Base-by-base conservation (phyloP, 768 basidiomycete genomes). In the Erythrobasidium yunnanense region DNA sequence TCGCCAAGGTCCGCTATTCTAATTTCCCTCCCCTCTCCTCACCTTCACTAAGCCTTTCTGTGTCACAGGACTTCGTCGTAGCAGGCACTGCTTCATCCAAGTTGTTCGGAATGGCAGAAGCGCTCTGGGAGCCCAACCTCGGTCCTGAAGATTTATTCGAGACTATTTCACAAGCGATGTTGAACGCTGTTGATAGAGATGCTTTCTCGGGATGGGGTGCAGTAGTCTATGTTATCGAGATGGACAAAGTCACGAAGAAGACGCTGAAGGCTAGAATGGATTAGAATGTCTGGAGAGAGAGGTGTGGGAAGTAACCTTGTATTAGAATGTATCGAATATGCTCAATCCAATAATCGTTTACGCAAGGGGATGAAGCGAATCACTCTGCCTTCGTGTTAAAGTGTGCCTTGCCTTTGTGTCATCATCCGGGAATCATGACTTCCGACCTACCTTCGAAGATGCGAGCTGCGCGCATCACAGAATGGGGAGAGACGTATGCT, bases 161-260 rank as follows among this genome's bases (percentile, higher is more conserved):
- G 80, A 97, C 95, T 1, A 91, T 96, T 73, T 90, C 89, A 29
- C 95, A 99, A 77, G 92, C 91, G 5, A 77, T 99, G 67, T 77
- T 97, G 77, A 97, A 92, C 73, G 73, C 90, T 4, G 86, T 96
- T 33, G 95, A 99, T 75, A 83, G 95, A 51, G 95, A 97, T 77
- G 91, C 93, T 22, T 89, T 84, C 76, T 95, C 91, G 60, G 95
- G 95, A 67, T 96, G 90, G 91, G 95, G 95, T 46, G 90, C 85
- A 35, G 77, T 95, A 60, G 95, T 99, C 38, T 88, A 96, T 80
- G 80, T 99, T 65, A 87, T 99, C 5, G 73, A 74, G 60, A 70
- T 69, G 68, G 73, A 70, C 68, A 80, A 82, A 73, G 81, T 82
- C 33, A 82, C 89, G 71, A 89, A 88, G 35, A 85, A 92, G 71